These are phyloP conservation scores for Arachis hypogaea DNA, from an alignment of 306 rosid genomes.

Conservation along the genomic window DNA sequence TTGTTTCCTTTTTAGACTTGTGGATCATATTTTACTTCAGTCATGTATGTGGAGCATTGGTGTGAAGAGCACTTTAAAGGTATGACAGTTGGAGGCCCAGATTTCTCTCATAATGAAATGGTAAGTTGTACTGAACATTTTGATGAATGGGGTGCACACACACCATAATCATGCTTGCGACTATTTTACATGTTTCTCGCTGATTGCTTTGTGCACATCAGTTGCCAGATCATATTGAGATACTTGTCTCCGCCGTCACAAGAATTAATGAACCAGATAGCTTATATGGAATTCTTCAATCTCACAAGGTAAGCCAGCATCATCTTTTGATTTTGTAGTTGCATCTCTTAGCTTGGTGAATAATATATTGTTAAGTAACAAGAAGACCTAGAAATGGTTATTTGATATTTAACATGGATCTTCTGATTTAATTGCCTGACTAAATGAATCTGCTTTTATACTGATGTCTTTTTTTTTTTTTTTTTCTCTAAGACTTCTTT, in stretches of 20 bases:
- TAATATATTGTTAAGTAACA: background rate
- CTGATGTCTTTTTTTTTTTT: background rate
- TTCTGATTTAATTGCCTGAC: background rate
- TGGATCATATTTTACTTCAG: conserved; percentile 83
- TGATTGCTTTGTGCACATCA: conserved; percentile 44
- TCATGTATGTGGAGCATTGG: conserved; percentile 95
- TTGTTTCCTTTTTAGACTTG: conserved; percentile 54
- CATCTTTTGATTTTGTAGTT: conserved; percentile 21
- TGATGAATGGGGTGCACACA: background rate
- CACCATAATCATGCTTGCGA: background rate
- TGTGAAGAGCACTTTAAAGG: conserved; percentile 80
- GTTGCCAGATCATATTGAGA: conserved; percentile 85
- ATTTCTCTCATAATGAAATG: conserved; percentile 80
- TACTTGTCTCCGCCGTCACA: conserved; percentile 80
- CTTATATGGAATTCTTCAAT: conserved; percentile 91
- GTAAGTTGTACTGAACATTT: conserved; percentile 45
- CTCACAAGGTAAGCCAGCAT: conserved; percentile 74
- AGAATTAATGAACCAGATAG: conserved; percentile 94
- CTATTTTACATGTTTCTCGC: conserved; percentile 22
- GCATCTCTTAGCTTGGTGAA: conserved; percentile 12
- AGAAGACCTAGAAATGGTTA: background rate
- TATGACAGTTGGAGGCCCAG: conserved; percentile 77
- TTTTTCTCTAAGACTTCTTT: background rate
- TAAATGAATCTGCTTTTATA: background rate
- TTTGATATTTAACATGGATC: background rate